Evolutionary conservation across 2,329 filamentous ascomycete species (phyloP), one percentile per base, ranked within the genome.

Genomic region (Diaporthe destruens): DNA sequence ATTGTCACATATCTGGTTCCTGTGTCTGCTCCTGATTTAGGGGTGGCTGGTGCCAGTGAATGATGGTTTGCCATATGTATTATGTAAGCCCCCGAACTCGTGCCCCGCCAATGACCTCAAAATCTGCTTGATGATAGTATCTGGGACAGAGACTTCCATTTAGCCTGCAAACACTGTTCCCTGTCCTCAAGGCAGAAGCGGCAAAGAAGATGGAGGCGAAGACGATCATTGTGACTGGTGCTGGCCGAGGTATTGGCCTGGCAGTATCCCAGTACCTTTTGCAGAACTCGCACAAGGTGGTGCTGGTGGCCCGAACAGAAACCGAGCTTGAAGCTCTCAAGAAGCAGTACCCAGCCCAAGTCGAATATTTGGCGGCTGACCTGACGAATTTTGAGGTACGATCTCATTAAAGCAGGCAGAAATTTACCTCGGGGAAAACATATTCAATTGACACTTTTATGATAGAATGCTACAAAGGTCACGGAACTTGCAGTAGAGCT

Each of bases 191-290:
- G 8, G 39, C 66, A 56, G 32, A 51, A 59, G 54, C 23, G 20
- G n/a, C 12, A 18, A 34, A 51, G 14, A 80, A 74, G 71, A 86
- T 88, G 83, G 68, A 84, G n/a, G 81, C 87, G 9, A 93, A 94
- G 80, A 90, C 89, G 29, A 89, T 95, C 78, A 90, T 95, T 73
- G 85, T 95, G 44, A 92, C 90, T 3, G 90, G 90, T 39, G 89
- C 89, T 23, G 91, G 89, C 80, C 88, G 89, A 72, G 90, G 90
- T 34, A 87, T 92, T 68, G 90, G 90, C 61, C 84, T 90, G 14
- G 88, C 88, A 73, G 82, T 91, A 9, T 83, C 88, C 3, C 81
- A 85, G 53, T 81, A 85, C 57, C 82, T 92, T 39, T 81, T 92
- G 9, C 78, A 81, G 25, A 83, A 85, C 54, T 84, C 83, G 0